Evolutionary conservation across 192 early-diverging fungal species (phyloP).

Genomic region (Backusella tuberculispora): DNA sequence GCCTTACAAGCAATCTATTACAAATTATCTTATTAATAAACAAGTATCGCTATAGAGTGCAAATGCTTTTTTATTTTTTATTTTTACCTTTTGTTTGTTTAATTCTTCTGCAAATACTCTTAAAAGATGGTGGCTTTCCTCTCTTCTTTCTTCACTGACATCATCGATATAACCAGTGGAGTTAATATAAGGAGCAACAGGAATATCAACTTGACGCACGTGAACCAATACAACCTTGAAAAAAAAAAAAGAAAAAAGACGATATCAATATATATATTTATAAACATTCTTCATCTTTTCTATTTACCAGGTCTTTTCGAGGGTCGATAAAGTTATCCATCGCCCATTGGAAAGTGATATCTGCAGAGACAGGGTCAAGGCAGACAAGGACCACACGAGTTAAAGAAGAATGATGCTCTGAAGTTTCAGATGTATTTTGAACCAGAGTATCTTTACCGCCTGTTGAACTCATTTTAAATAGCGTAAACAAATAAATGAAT

Average conservation of each 20-base stretch:
- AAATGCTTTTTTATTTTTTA: neutral
- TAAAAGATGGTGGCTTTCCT: conserved; percentile 37
- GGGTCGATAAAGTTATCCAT: conserved; percentile 34
- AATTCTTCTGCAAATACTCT: conserved; percentile 26
- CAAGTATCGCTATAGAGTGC: no score
- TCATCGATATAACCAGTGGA: conserved; percentile 27
- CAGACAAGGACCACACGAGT: conserved; percentile 31
- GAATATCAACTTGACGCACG: conserved; percentile 33
- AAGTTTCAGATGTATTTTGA: neutral
- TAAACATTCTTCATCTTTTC: neutral
- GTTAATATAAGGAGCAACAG: conserved; percentile 34
- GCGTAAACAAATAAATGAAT: neutral
- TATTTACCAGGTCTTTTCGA: conserved; percentile 30
- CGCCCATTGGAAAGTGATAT: conserved; percentile 35
- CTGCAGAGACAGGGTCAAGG: conserved; percentile 31
- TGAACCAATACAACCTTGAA: conserved; percentile 32
- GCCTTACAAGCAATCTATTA: conserved; percentile 51
- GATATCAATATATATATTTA: neutral
- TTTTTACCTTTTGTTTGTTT: conserved; percentile 27
- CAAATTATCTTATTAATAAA: neutral
- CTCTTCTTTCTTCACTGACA: conserved; percentile 28
- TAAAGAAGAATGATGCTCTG: neutral
- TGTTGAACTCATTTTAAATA: neutral
- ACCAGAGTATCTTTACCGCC: neutral
- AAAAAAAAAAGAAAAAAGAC: neutral